A percentile compares a stretch with the other conserved stretches of the same genome.
phyloP scores from a whole-genome alignment of 2,329 filamentous ascomycete genomes.

The Ophiosphaerella herpotricha region DNA sequence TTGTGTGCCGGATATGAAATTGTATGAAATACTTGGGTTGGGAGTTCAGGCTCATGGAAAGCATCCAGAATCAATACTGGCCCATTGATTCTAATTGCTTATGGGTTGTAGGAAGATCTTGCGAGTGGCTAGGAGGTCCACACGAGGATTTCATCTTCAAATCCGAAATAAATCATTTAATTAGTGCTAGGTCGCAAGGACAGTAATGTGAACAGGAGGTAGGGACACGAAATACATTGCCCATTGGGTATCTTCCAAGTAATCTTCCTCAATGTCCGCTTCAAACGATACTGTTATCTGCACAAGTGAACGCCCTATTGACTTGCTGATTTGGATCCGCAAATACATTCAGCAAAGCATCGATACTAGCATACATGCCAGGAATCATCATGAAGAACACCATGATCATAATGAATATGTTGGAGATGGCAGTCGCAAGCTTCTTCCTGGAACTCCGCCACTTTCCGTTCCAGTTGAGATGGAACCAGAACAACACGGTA shows the following conservation, averaged over 20 bases:
- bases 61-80: too few relatives aligned
- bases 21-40: too few relatives aligned
- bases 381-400: slow-evolving; percentile 31
- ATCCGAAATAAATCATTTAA: too few relatives aligned
- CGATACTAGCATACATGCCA: slow-evolving; percentile 33
- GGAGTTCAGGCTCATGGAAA: too few relatives aligned
- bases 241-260: slow-evolving; percentile 1
- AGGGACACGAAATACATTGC: background rate
- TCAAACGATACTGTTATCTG: slow-evolving; percentile 32
- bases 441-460: slow-evolving; percentile 27
- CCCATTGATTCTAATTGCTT: too few relatives aligned
- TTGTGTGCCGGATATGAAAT: too few relatives aligned
- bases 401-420: slow-evolving; percentile 25
- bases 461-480: slow-evolving; percentile 33
- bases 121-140: too few relatives aligned
- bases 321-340: slow-evolving; percentile 27
- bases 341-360: slow-evolving; percentile 26
- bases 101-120: too few relatives aligned
- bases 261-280: too few relatives aligned
- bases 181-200: too few relatives aligned
- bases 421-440: slow-evolving; percentile 23
- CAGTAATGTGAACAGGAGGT: too few relatives aligned
- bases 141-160: too few relatives aligned
- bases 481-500: slow-evolving; percentile 36
- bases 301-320: slow-evolving; percentile 35